Conservation (phyloP, 768 basidiomycete species). For the Mycena galopus region DNA sequence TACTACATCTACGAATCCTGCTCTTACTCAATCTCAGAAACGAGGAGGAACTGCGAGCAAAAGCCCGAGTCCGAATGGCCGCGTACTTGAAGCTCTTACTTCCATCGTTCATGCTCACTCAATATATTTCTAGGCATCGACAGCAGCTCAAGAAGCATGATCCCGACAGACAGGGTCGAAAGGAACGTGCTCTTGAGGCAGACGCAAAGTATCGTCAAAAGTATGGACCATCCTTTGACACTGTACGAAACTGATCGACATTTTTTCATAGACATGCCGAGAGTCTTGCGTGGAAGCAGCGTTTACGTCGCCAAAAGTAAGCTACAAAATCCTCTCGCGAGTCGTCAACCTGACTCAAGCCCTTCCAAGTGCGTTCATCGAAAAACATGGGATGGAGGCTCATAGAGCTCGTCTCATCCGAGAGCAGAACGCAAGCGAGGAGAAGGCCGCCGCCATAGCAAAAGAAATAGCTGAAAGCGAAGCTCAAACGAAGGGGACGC, state of each 20-base stretch:
- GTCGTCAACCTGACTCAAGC: background rate
- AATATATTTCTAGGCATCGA: background rate
- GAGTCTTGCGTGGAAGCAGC: background rate
- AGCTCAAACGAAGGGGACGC: background rate
- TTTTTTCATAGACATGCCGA: background rate
- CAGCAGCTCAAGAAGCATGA: background rate
- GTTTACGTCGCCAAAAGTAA: background rate
- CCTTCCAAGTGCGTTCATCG: background rate
- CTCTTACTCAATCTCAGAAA: background rate
- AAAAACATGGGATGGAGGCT: background rate
- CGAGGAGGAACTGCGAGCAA: constrained; percentile 1
- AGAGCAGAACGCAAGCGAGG: background rate
- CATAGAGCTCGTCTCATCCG: background rate
- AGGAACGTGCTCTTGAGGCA: background rate
- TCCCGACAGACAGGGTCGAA: background rate
- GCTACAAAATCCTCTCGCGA: background rate
- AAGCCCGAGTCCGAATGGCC: background rate
- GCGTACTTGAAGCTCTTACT: background rate
- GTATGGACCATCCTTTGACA: background rate
- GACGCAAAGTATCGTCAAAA: background rate
- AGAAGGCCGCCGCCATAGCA: background rate
- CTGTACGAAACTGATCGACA: background rate
- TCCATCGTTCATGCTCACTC: background rate
- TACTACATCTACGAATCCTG: background rate
- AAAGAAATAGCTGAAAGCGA: background rate